A percentile compares a stretch with the other conserved stretches of the same genome.
Conservation (phyloP, 2,329 filamentous ascomycete species). For the Diaporthe sp. region DNA sequence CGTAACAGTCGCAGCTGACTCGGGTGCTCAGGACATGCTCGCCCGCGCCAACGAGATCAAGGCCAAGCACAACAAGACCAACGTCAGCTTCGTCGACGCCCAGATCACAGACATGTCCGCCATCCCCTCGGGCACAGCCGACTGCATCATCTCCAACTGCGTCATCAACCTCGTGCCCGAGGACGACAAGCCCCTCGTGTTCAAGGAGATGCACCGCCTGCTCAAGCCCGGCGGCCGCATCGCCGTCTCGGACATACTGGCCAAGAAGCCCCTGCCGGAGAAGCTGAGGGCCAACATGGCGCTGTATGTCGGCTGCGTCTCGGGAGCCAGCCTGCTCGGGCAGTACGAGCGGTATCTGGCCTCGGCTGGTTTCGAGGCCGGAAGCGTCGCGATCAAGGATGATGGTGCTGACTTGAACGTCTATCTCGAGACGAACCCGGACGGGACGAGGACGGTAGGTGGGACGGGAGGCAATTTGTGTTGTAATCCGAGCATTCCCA, state of each 20-base stretch:
- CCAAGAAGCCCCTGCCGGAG: conserved; percentile 60
- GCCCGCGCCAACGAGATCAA: conserved; percentile 60
- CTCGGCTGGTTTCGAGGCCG: conserved; percentile 64
- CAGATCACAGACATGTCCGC: conserved; percentile 63
- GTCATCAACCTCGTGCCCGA: conserved; percentile 70
- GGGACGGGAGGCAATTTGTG: conserved; percentile 41
- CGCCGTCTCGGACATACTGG: conserved; percentile 71
- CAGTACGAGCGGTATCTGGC: conserved; percentile 66
- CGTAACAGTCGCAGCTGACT: neutral
- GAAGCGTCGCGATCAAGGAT: conserved; percentile 57
- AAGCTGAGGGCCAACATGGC: conserved; percentile 62
- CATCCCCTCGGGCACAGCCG: conserved; percentile 57
- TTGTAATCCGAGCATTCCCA: conserved; percentile 39
- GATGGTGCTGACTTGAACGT: conserved; percentile 61
- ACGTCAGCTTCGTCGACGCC: conserved; percentile 64
- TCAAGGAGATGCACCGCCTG: conserved; percentile 69
- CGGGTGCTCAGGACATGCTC: conserved; percentile 63
- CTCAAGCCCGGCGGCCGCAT: conserved; percentile 69
- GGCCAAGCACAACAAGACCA: conserved; percentile 51
- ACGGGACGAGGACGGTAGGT: conserved; percentile 40
- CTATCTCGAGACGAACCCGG: conserved; percentile 52
- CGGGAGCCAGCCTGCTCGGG: conserved; percentile 64
- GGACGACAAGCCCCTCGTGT: conserved; percentile 64
- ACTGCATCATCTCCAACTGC: conserved; percentile 74
- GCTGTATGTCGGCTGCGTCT: conserved; percentile 71